phyloP scores from a whole-genome alignment of 208 protist genomes.

The Acanthamoeba triangularis region DNA sequence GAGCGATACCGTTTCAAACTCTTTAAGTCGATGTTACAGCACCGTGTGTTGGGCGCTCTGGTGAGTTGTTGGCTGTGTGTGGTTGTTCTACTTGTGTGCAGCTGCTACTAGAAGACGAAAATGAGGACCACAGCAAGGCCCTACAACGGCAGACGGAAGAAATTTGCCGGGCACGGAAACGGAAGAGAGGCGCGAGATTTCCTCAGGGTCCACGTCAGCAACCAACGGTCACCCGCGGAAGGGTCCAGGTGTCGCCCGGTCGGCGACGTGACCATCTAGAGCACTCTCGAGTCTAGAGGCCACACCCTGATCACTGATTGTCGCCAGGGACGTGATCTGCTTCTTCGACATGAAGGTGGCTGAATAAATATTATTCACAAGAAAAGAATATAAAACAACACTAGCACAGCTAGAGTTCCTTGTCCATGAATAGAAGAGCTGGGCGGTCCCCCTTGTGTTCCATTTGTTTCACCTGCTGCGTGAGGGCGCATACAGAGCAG shows the following conservation, averaged over 20 bases:
- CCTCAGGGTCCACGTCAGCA: not conserved
- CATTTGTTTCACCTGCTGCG: slow-evolving; percentile 13
- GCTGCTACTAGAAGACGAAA: too few relatives aligned
- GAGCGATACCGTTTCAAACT: not conserved
- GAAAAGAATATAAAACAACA: not conserved
- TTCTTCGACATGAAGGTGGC: too few relatives aligned
- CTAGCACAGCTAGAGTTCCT: not conserved
- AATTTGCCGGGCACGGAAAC: not conserved
- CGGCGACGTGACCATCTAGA: too few relatives aligned
- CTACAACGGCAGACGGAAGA: not conserved
- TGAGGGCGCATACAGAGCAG: slow-evolving; percentile 4
- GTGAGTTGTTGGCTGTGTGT: not conserved
- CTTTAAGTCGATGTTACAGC: not conserved
- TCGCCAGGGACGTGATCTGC: too few relatives aligned
- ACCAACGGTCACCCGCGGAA: not conserved
- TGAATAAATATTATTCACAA: too few relatives aligned
- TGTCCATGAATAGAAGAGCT: not conserved
- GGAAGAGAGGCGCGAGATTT: not conserved
- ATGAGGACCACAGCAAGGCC: too few relatives aligned
- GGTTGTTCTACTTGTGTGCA: not conserved
- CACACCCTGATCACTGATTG: too few relatives aligned
- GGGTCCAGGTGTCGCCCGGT: too few relatives aligned
- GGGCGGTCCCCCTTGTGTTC: not conserved
- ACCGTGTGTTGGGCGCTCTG: not conserved
- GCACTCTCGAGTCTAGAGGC: too few relatives aligned